phyloP scores from a whole-genome alignment of 1,284 basidiomycete genomes.

The Tilletia walkeri region DNA sequence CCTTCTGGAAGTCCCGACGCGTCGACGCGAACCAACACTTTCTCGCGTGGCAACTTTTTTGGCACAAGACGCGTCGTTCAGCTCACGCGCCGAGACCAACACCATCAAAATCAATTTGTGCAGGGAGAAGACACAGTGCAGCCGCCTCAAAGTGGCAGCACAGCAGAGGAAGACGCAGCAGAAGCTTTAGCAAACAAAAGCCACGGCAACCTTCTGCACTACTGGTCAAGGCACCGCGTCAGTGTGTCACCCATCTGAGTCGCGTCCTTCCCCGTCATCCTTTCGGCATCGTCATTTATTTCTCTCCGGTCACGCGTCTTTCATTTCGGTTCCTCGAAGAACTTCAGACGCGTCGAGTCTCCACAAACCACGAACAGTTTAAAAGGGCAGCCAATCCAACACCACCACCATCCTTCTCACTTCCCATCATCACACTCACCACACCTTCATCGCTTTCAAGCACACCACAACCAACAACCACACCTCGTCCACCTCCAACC shows the following conservation, averaged over 20 bases:
- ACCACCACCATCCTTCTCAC: neutral
- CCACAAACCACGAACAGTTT: neutral
- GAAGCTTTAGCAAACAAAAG: neutral
- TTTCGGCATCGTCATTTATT: neutral
- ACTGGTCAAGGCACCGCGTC: neutral
- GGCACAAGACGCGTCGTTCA: too few species aligned
- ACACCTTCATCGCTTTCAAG: neutral
- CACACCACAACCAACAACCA: constrained; percentile 1
- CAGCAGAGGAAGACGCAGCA: neutral
- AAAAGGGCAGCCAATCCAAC: neutral
- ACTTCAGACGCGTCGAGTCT: neutral
- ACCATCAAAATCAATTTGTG: neutral
- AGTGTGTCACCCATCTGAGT: too few species aligned
- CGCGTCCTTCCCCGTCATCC: neutral
- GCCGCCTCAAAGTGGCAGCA: neutral
- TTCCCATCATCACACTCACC: neutral
- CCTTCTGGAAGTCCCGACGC: neutral
- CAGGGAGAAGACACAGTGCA: neutral
- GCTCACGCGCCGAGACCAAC: neutral
- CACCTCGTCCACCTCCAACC: neutral
- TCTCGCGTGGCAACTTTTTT: too few species aligned
- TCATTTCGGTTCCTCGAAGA: neutral
- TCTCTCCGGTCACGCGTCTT: neutral
- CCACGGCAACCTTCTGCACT: neutral
- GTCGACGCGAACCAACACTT: too few species aligned